Evolutionary conservation across 129 eudicot genomes (phyloP), one percentile per base, ranked within the genome.

Genomic region (Pulicaria dysenterica): DNA sequence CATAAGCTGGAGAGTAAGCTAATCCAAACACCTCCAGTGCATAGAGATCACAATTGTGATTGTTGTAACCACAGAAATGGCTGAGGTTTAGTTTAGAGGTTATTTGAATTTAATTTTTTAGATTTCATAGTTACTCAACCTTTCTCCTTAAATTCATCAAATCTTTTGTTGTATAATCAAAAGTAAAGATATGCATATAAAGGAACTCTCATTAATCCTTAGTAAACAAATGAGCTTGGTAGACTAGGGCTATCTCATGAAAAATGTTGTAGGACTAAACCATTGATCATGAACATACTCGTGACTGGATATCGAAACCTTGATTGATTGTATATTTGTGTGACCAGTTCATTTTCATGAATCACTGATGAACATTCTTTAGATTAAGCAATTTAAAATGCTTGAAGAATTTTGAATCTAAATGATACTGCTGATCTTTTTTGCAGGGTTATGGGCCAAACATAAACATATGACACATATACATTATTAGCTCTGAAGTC

Each of bases 371-470:
- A 55, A 56, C 42, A 11, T 10, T 53, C 45, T 36, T 36, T 65
- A 34, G 4, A 6, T 45, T 6, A 67, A 50, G 51, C 48, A 54
- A 40, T 70, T 56, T 3, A 61, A 11, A 48, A 73, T 56, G 7
- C 60, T 69, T 69, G 49, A 67, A 67, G 57, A 50, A 70, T 45
- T 24, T 58, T 58, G 47, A 46, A 45, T 71, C 7, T 71, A 19
- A 41, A 4, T 58, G 39, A 45, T 4, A 14, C 44, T 75, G 38
- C 36, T 76, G 50, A 45, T 40, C 31, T 34, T 14, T 37, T 67
- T 66, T 75, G 67, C 80, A 65, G 80, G 72, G 48, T 37, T 51
- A 31, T 54, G 49, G 58, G 44, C 50, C 49, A 50, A 55, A 53
- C 44, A 41, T 72, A 24, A 44, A 36, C 16, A 39, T 45, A n/a